A percentile compares a stretch with the other conserved stretches of the same genome.
phyloP scores from a whole-genome alignment of 108 stramenopile species.

The Nitzschia sp. region DNA sequence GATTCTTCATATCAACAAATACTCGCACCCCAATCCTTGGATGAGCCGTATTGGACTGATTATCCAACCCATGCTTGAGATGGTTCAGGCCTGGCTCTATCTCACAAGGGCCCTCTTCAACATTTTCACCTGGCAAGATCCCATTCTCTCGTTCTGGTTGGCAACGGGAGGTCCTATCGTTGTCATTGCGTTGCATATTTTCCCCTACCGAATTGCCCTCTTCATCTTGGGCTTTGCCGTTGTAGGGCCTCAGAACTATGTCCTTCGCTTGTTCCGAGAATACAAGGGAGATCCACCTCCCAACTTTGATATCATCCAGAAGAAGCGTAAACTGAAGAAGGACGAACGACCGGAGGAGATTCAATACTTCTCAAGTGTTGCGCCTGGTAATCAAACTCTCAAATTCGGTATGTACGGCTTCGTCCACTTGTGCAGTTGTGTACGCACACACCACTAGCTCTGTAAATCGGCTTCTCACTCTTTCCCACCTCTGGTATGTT shows the following conservation, averaged over 20 bases:
- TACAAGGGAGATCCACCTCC: conserved; percentile 33
- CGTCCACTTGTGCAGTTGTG: neutral
- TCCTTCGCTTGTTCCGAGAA: conserved; percentile 31
- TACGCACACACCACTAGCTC: neutral
- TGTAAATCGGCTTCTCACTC: neutral
- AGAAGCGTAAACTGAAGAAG: conserved; percentile 32
- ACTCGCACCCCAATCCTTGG: conserved; percentile 53
- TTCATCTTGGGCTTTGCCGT: conserved; percentile 41
- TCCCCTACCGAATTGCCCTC: conserved; percentile 62
- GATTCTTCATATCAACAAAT: conserved; percentile 38
- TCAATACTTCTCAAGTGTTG: conserved; percentile 40
- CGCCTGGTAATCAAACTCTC: conserved; percentile 40
- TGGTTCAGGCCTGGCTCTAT: conserved; percentile 32
- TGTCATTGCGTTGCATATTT: conserved; percentile 47
- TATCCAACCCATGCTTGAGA: conserved; percentile 43
- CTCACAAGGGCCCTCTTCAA: conserved; percentile 58
- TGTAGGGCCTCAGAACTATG: conserved; percentile 58
- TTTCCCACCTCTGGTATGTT: neutral
- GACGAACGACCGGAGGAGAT: conserved; percentile 16
- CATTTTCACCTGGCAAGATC: conserved; percentile 73
- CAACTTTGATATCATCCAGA: conserved; percentile 27
- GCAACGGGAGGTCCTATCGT: conserved; percentile 37
- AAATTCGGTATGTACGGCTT: conserved; percentile 9
- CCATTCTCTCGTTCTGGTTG: conserved; percentile 60
- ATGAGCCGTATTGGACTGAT: conserved; percentile 45